A percentile compares a stretch with the other conserved stretches of the same genome.
Evolutionary conservation across 768 basidiomycete genomes (phyloP).

Genomic region (Plicaturopsis crispa): DNA sequence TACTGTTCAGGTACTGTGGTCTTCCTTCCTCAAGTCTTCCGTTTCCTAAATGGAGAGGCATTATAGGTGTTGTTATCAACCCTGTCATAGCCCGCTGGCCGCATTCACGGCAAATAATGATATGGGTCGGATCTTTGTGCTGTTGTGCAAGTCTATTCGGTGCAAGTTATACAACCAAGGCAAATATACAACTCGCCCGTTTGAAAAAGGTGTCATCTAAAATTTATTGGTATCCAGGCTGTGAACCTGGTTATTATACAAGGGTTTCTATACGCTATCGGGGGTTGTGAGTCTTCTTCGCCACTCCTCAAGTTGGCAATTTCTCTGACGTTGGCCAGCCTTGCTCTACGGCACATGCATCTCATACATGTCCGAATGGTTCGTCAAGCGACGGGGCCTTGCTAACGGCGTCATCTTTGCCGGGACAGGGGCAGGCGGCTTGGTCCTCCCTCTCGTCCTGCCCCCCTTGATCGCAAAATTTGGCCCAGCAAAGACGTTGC

Average conservation of each 20-base stretch:
- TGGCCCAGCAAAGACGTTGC: constrained; percentile 16
- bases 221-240: no score
- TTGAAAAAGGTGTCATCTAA: no score
- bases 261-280: constrained; percentile 48
- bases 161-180: no score
- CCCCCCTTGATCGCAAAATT: constrained; percentile 16
- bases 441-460: constrained; percentile 18
- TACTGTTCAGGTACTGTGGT: constrained; percentile 10
- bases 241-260: no score
- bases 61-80: no score
- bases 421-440: constrained; percentile 27
- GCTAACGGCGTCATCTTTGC: constrained; percentile 54
- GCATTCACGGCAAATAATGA: no score
- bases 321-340: constrained; percentile 5
- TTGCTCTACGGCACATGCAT: neutral
- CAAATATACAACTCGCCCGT: no score
- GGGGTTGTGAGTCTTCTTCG: constrained; percentile 48
- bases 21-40: no score
- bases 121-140: no score
- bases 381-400: constrained; percentile 35
- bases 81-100: no score
- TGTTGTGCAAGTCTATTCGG: no score
- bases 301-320: constrained; percentile 7
- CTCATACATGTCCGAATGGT: constrained; percentile 3
- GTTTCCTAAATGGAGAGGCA: no score